Percentiles rank a stretch among this genome's conserved stretches.
phyloP scores from a whole-genome alignment of 139 green algal genomes.

The Chlorella vulgaris region DNA sequence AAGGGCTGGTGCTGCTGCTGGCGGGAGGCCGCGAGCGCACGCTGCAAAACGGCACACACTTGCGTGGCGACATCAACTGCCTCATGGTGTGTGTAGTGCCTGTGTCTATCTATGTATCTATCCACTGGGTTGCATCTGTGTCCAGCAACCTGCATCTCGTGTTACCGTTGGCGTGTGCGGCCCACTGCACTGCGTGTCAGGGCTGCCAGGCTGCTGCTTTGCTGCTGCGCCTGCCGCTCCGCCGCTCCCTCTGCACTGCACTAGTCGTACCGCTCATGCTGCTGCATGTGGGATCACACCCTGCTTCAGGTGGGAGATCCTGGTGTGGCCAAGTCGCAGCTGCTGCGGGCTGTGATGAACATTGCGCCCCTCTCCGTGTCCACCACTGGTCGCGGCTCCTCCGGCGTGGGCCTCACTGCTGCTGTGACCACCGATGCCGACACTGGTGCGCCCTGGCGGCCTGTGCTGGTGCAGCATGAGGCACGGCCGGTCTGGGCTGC shows the following conservation, averaged over 20 bases:
- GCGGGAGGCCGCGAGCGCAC: slow-evolving; percentile 70
- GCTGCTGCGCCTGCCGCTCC: background rate
- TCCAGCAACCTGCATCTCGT: too few relatives aligned
- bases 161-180: background rate
- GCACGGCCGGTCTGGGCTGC: background rate
- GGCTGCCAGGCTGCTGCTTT: background rate
- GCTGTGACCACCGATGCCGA: slow-evolving; percentile 93
- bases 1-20: slow-evolving; percentile 79
- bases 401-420: slow-evolving; percentile 96
- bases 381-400: slow-evolving; percentile 96
- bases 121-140: background rate
- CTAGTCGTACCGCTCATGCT: slow-evolving; percentile 47
- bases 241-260: slow-evolving; percentile 45
- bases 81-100: slow-evolving; percentile 73
- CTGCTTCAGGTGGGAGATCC: slow-evolving; percentile 86
- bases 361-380: slow-evolving; percentile 90
- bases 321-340: slow-evolving; percentile 94
- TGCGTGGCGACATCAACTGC: slow-evolving; percentile 98
- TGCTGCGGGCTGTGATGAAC: slow-evolving; percentile 95
- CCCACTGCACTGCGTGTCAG: too few relatives aligned
- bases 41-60: slow-evolving; percentile 80
- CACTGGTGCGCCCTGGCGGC: slow-evolving; percentile 61
- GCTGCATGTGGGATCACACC: too few relatives aligned
- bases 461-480: background rate
- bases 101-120: too few relatives aligned